Evolutionary conservation across 2,329 filamentous ascomycete species (phyloP).

Genomic region (Aspergillus sp.): DNA sequence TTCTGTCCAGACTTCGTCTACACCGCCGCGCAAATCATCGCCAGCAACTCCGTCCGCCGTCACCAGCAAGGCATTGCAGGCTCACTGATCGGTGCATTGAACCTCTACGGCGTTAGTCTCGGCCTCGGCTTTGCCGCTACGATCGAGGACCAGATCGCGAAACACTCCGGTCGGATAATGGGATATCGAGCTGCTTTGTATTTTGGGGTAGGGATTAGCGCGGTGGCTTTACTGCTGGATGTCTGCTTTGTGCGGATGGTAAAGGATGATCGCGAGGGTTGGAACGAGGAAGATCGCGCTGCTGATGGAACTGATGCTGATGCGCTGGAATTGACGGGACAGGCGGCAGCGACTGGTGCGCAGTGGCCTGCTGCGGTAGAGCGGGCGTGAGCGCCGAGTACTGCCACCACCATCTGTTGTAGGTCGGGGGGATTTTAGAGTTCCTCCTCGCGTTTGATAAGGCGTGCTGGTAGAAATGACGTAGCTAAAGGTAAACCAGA

Average conservation of each 20-base stretch:
- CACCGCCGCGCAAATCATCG: constrained; percentile 55
- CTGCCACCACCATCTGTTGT: too few relatives aligned
- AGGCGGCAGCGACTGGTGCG: neutral
- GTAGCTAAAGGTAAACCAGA: too few relatives aligned
- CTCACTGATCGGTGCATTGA: constrained; percentile 51
- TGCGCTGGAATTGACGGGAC: neutral
- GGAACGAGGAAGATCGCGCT: constrained; percentile 24
- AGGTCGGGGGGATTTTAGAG: too few relatives aligned
- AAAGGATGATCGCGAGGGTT: constrained; percentile 38
- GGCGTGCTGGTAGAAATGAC: too few relatives aligned
- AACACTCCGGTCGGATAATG: constrained; percentile 18
- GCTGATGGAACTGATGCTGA: neutral
- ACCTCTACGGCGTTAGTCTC: constrained; percentile 46
- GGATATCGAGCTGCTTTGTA: constrained; percentile 37
- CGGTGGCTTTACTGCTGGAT: constrained; percentile 31
- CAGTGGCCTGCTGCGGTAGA: neutral
- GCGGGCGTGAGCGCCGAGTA: neutral
- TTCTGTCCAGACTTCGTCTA: constrained; percentile 55
- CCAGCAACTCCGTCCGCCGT: constrained; percentile 53
- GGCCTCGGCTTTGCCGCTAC: constrained; percentile 50
- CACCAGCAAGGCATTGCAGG: constrained; percentile 55
- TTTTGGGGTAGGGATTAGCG: constrained; percentile 34
- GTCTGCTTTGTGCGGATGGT: constrained; percentile 33
- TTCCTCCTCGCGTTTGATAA: too few relatives aligned
- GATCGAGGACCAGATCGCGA: constrained; percentile 32